These are phyloP conservation scores for Zychaea mexicana DNA, from an alignment of 371 early-diverging fungal genomes.

Conservation along the genomic window DNA sequence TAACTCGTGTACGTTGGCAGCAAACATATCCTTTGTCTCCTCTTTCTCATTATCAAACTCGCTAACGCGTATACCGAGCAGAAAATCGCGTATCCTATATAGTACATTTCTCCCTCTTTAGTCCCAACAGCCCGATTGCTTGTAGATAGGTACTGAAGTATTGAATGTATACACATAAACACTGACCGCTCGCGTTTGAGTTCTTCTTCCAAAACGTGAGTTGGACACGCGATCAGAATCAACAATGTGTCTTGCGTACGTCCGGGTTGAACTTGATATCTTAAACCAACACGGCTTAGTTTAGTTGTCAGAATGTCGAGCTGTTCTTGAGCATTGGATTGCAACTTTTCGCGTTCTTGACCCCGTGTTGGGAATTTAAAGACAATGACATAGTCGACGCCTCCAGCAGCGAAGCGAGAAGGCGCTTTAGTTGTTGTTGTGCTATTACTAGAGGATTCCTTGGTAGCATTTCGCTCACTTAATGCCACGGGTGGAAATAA, in stretches of 20 bases:
- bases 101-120: not conserved
- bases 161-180: too few species aligned
- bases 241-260: slow-evolving; percentile 29
- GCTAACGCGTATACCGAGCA: slow-evolving; percentile 60
- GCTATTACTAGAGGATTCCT: slow-evolving; percentile 3
- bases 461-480: too few species aligned
- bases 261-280: slow-evolving; percentile 41
- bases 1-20: slow-evolving; percentile 17
- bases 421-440: too few species aligned
- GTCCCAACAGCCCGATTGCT: not conserved
- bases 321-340: slow-evolving; percentile 18
- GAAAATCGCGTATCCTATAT: slow-evolving; percentile 65
- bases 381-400: slow-evolving; percentile 54
- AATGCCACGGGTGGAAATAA: slow-evolving; percentile 6
- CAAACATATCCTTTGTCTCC: slow-evolving; percentile 16
- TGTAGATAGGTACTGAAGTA: too few species aligned
- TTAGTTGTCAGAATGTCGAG: slow-evolving; percentile 22
- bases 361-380: slow-evolving; percentile 34
- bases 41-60: slow-evolving; percentile 32
- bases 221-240: slow-evolving; percentile 39
- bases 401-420: too few species aligned
- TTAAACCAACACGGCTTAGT: slow-evolving; percentile 27
- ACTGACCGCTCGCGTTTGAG: slow-evolving; percentile 35
- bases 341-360: slow-evolving; percentile 19
- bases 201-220: slow-evolving; percentile 15